A percentile compares a stretch with the other conserved stretches of the same genome.
phyloP scores from a whole-genome alignment of 768 basidiomycete genomes.

The Amylocystis lapponica region DNA sequence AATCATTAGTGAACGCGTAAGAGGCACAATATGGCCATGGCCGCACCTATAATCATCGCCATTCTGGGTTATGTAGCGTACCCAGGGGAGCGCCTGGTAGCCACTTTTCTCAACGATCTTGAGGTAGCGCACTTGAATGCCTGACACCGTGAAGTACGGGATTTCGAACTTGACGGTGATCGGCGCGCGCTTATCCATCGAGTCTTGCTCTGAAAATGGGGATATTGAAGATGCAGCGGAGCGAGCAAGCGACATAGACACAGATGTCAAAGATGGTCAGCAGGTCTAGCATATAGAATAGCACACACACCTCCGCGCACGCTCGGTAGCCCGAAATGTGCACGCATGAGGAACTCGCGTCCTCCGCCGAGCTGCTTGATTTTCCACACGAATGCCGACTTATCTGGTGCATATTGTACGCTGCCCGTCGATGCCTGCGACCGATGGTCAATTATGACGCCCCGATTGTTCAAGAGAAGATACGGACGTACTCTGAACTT shows the following conservation, averaged over 20 bases:
- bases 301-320: conserved; percentile 76
- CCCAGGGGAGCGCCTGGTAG: conserved; percentile 95
- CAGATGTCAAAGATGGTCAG: too few species aligned
- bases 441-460: not conserved
- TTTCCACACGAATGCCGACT: conserved; percentile 98
- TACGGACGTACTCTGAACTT: conserved; percentile 79
- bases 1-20: not conserved
- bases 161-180: conserved; percentile 98
- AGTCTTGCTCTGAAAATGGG: conserved; percentile 50
- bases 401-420: conserved; percentile 96
- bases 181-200: conserved; percentile 80
- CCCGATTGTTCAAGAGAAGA: not conserved
- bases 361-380: conserved; percentile 97
- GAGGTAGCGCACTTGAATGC: conserved; percentile 95
- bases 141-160: conserved; percentile 96
- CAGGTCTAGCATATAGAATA: not conserved
- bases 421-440: conserved; percentile 86
- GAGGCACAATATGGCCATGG: not conserved
- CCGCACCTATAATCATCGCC: conserved; percentile 85
- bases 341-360: conserved; percentile 95
- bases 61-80: conserved; percentile 89
- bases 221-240: not conserved
- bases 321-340: conserved; percentile 94
- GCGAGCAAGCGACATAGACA: too few species aligned
- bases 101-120: conserved; percentile 99